Evolutionary conservation across 768 basidiomycete genomes (phyloP).

Genomic region (Pleurotus tuber-regium): DNA sequence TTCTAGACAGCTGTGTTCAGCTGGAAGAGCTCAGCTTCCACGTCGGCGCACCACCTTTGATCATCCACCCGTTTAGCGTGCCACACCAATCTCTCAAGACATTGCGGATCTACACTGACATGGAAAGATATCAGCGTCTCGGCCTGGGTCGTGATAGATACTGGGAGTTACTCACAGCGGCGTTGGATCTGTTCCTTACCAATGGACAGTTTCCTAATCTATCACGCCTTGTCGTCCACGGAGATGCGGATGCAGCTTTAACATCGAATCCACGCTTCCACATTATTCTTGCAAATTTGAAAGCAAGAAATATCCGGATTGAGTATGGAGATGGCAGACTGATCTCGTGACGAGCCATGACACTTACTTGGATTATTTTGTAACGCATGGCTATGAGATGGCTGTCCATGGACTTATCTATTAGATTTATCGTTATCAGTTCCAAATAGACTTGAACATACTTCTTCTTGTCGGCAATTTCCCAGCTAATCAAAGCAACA

Average conservation of each 20-base stretch:
- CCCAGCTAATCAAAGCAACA: no score
- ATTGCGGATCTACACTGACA: background rate
- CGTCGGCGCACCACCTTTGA: slow-evolving; percentile 3
- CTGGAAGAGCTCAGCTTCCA: slow-evolving; percentile 7
- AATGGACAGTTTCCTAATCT: background rate
- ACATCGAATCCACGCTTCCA: background rate
- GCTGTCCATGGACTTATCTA: no score
- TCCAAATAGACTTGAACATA: no score
- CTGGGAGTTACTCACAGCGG: background rate
- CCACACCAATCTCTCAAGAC: slow-evolving; percentile 6
- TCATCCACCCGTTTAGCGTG: background rate
- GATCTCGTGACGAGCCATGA: background rate
- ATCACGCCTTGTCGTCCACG: background rate
- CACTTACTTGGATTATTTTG: background rate
- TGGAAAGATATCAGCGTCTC: background rate
- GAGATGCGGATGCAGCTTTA: background rate
- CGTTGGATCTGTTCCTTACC: background rate
- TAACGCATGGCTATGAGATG: no score
- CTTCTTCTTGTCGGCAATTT: no score
- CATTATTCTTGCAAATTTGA: background rate
- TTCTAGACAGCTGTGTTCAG: background rate
- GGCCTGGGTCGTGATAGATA: background rate
- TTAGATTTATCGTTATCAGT: no score
- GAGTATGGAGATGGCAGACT: background rate
- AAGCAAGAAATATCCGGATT: background rate